A percentile compares a stretch with the other conserved stretches of the same genome.
These are phyloP conservation scores for Aspergillus panamensis DNA, from an alignment of 495 filamentous ascomycete genomes.

Conservation along the genomic window DNA sequence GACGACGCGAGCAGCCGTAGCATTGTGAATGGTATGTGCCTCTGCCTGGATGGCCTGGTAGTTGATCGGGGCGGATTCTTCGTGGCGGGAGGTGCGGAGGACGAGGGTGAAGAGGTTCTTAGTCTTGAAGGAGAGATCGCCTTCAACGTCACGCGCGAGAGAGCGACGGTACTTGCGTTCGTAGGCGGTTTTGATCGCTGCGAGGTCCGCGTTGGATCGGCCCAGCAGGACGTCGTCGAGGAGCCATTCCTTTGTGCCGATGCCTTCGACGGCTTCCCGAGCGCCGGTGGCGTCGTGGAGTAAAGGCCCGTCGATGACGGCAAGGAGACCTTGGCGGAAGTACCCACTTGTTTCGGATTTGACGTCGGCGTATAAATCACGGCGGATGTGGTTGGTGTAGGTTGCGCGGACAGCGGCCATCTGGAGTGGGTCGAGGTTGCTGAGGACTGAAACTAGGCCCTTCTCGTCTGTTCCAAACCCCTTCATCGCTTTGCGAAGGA, in stretches of 20 bases:
- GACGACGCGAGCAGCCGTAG: constrained; percentile 65
- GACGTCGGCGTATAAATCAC: constrained; percentile 69
- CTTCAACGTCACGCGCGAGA: constrained; percentile 66
- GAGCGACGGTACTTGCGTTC: constrained; percentile 55
- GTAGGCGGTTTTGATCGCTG: constrained; percentile 76
- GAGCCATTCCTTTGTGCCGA: constrained; percentile 80
- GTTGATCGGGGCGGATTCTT: constrained; percentile 70
- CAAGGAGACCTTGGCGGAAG: constrained; percentile 65
- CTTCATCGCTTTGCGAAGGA: constrained; percentile 79
- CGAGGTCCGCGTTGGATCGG: constrained; percentile 78
- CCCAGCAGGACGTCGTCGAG: constrained; percentile 84
- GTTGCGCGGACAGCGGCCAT: constrained; percentile 63
- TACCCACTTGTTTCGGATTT: constrained; percentile 71
- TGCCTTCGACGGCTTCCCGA: constrained; percentile 64
- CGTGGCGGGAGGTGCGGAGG: constrained; percentile 63
- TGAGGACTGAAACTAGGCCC: constrained; percentile 61
- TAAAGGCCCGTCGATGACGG: constrained; percentile 73
- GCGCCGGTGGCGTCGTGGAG: constrained; percentile 63
- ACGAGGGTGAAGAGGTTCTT: constrained; percentile 75
- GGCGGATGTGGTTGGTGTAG: constrained; percentile 57
- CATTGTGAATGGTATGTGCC: constrained; percentile 64
- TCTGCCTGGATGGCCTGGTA: constrained; percentile 66
- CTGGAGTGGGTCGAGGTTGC: constrained; percentile 66
- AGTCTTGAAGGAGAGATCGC: constrained; percentile 82
- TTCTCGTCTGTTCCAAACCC: constrained; percentile 87